Percentiles rank a stretch among this genome's conserved stretches.
phyloP scores from a whole-genome alignment of 345 rosid genomes.

The Gossypium mustelinum region DNA sequence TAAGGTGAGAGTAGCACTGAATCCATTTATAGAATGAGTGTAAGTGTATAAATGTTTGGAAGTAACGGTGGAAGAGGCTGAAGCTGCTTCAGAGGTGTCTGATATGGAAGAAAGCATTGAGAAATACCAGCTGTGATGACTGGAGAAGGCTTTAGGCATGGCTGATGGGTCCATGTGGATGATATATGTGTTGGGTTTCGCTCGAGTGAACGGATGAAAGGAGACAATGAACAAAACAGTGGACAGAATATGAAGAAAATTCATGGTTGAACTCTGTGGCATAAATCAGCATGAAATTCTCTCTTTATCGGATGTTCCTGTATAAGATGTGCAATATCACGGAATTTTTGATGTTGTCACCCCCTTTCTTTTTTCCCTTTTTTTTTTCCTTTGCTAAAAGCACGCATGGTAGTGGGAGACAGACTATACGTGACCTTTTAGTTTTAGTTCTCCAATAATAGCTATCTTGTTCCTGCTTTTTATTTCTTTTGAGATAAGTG shows the following conservation, averaged over 20 bases:
- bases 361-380: background rate
- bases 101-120: conserved; percentile 25
- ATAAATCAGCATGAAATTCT: background rate
- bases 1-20: conserved; percentile 4
- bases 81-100: background rate
- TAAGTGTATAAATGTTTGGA: conserved; percentile 18
- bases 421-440: background rate
- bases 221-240: conserved; percentile 15
- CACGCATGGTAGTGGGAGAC: background rate
- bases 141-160: conserved; percentile 27
- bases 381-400: background rate
- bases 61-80: background rate
- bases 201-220: conserved; percentile 4
- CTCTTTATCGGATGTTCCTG: too few species aligned
- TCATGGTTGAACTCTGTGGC: conserved; percentile 22
- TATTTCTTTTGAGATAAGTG: too few species aligned
- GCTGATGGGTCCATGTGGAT: conserved; percentile 29
- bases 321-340: background rate
- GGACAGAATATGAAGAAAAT: background rate
- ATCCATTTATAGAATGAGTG: background rate
- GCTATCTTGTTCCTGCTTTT: too few species aligned
- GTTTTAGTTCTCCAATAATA: background rate
- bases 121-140: conserved; percentile 28
- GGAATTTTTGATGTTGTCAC: background rate
- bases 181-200: conserved; percentile 20